Conservation (phyloP, 2,329 filamentous ascomycete species). For the Fusarium lateritium region DNA sequence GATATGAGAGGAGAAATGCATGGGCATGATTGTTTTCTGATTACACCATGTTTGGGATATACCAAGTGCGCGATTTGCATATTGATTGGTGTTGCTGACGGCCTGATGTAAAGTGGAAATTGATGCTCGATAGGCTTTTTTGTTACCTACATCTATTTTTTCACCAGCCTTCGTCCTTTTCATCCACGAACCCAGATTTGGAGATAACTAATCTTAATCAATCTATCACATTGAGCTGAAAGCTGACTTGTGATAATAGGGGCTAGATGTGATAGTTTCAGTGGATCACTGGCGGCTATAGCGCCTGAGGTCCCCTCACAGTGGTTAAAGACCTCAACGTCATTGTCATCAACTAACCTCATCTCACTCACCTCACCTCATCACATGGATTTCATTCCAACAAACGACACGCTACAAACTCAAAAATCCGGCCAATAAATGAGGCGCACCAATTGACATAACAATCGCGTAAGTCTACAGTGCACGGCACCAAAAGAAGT, state of each 20-base stretch:
- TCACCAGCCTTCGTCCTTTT: too few species aligned
- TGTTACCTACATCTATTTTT: too few species aligned
- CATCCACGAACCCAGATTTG: too few species aligned
- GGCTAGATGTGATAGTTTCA: conserved; percentile 3
- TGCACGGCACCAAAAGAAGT: too few species aligned
- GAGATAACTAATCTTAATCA: not conserved
- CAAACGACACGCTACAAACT: not conserved
- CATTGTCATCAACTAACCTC: conserved; percentile 8
- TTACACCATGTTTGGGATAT: conserved; percentile 35
- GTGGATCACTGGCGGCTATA: conserved; percentile 11
- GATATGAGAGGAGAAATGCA: conserved; percentile 17
- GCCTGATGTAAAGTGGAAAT: too few species aligned
- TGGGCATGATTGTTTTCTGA: conserved; percentile 6
- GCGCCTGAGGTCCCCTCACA: conserved; percentile 6
- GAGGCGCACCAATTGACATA: not conserved
- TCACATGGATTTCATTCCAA: not conserved
- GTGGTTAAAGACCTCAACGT: conserved; percentile 3
- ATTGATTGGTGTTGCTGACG: not conserved
- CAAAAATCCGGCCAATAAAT: not conserved
- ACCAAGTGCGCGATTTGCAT: conserved; percentile 33
- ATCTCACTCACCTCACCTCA: not conserved
- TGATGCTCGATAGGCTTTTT: too few species aligned
- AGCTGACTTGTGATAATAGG: not conserved
- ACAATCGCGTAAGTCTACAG: not conserved
- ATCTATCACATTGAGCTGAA: not conserved